These are phyloP conservation scores for Hemerocallis citrina DNA, from an alignment of 106 monocot genomes.

Conservation along the genomic window DNA sequence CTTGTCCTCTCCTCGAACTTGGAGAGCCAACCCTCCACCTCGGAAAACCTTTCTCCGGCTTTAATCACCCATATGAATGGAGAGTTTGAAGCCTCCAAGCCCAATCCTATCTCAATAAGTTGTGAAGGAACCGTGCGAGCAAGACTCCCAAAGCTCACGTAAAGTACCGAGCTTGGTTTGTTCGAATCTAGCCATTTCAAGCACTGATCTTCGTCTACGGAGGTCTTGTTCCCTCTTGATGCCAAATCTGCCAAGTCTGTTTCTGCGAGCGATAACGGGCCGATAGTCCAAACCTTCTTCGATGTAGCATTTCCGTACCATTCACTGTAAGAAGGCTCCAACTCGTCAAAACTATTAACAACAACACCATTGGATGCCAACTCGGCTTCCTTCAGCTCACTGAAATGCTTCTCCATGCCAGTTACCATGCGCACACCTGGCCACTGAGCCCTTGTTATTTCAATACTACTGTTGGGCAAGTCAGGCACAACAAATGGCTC, in stretches of 20 bases:
- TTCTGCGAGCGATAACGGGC: constrained; percentile 32
- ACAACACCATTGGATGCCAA: constrained; percentile 33
- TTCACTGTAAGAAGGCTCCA: constrained; percentile 33
- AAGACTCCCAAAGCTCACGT: constrained; percentile 48
- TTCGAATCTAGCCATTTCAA: constrained; percentile 38
- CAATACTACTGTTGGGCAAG: constrained; percentile 19
- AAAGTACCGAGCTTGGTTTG: constrained; percentile 28
- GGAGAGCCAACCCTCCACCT: constrained; percentile 25
- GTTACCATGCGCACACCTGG: constrained; percentile 1
- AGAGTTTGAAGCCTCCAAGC: constrained; percentile 27
- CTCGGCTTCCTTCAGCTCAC: constrained; percentile 10
- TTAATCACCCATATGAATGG: constrained; percentile 65
- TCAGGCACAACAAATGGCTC: constrained; percentile 23
- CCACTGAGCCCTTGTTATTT: constrained; percentile 17
- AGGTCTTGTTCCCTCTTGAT: constrained; percentile 24
- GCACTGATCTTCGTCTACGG: constrained; percentile 11
- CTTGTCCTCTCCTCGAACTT: constrained; percentile 37
- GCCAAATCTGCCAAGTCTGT: constrained; percentile 7
- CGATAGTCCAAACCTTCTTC: constrained; percentile 47
- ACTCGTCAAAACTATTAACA: constrained; percentile 42
- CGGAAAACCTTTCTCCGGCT: constrained; percentile 1
- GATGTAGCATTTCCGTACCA: constrained; percentile 23
- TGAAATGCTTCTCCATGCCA: neutral
- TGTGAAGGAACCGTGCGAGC: constrained; percentile 12
- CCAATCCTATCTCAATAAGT: constrained; percentile 46